These are phyloP conservation scores for Chalara sp. DNA, from an alignment of 2,329 filamentous ascomycete genomes.

Conservation along the genomic window DNA sequence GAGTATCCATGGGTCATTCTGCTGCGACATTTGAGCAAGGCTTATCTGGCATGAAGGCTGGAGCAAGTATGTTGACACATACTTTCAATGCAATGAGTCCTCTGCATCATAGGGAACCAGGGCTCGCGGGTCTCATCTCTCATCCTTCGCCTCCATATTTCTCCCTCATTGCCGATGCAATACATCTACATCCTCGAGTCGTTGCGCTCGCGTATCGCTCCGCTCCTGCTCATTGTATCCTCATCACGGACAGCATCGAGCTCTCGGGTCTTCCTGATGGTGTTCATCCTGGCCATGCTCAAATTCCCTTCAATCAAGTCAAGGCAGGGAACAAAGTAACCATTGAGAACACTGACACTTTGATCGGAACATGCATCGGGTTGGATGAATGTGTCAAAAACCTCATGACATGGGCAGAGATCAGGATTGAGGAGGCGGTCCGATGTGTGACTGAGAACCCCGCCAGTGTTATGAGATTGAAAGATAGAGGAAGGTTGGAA, in stretches of 20 bases:
- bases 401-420: conserved; percentile 20
- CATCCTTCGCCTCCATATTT: conserved; percentile 34
- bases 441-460: conserved; percentile 23
- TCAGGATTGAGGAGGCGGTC: conserved; percentile 19
- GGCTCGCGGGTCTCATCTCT: conserved; percentile 37
- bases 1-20: conserved; percentile 34
- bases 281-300: conserved; percentile 42
- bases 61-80: conserved; percentile 46
- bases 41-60: conserved; percentile 36
- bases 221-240: conserved; percentile 39
- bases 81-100: conserved; percentile 48
- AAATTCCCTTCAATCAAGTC: conserved; percentile 41
- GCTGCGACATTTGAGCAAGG: conserved; percentile 41
- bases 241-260: conserved; percentile 48
- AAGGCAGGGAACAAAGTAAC: conserved; percentile 42
- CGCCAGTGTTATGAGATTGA: conserved; percentile 15
- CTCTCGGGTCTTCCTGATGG: conserved; percentile 45
- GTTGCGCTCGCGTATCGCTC: conserved; percentile 40
- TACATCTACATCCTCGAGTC: conserved; percentile 45
- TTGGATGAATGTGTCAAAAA: conserved; percentile 43
- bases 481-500: conserved; percentile 19
- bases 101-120: conserved; percentile 42
- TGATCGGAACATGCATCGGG: conserved; percentile 45
- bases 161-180: conserved; percentile 45
- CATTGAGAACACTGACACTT: conserved; percentile 44